Base-by-base conservation (phyloP, 345 rosid species). In the Alliaria petiolata region DNA sequence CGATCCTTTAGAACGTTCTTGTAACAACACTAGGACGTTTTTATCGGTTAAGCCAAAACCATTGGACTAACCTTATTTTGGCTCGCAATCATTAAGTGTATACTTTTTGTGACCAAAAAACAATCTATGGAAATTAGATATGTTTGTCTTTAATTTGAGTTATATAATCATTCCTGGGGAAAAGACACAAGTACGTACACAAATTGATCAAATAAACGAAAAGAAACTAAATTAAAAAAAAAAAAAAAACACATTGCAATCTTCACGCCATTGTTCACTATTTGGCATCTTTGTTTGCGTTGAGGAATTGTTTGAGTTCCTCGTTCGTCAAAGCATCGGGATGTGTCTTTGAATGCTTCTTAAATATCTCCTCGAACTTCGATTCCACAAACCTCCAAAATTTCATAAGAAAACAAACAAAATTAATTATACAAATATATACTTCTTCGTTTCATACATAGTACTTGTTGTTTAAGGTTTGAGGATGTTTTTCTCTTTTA, bases 311-410 rank as follows among this genome's bases (percentile, higher is more conserved):
- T 59, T 11, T 75, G 9, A 89, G 65, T 62, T 89, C 95, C 13
- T 77, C 54, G 1, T 79, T 69, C 9, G 91, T 85, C 50, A 89
- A 74, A 57, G 91, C 86, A 46, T 74, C 54, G 2, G 57, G 55
- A 77, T 85, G 67, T 8, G 84, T 76, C 0, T 15, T 50, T 0
- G 96, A 85, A 69, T 87, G 85, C 69, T 84, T 85, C 15, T 16
- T 38, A 75, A 93, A 88, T 10, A 90, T 85, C 43, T 87, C 96
- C 77, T 90, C 96, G 43, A 93, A 93, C 65, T 88, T 93, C 9
- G 63, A 79, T 2, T 72, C 74, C 5, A 85, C 90, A 67, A 93
- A 93, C 74, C 98, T 90, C n/a, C 14, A 72, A 6, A 13, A 16
- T 0, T 11, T 34, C 34, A 34, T 3, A 39, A n/a, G 3, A 38